A percentile compares a stretch with the other conserved stretches of the same genome.
These are phyloP conservation scores for Dendrocalamus sinicus DNA, from an alignment of 176 grass and related monocot genomes.

Conservation along the genomic window DNA sequence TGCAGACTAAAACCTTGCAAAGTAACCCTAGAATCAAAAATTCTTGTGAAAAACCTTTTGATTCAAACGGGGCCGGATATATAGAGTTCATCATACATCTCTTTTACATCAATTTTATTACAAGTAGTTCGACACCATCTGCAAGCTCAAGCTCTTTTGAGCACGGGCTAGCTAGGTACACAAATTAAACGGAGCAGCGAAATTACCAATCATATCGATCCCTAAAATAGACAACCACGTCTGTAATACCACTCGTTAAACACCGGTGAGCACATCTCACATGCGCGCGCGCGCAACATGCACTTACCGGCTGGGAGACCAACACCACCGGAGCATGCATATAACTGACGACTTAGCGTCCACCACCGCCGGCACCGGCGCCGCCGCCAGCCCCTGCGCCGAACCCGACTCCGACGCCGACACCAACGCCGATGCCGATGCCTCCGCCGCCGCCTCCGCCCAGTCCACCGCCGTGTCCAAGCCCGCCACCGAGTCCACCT, in stretches of 20 bases:
- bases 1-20: too few species aligned
- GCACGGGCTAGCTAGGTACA: neutral
- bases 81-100: too few species aligned
- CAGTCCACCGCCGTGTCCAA: slow-evolving; percentile 15
- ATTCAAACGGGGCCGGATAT: too few species aligned
- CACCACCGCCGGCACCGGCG: slow-evolving; percentile 28
- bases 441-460: neutral
- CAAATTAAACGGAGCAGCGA: neutral
- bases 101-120: neutral
- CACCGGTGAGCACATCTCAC: too few species aligned
- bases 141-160: neutral
- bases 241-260: neutral
- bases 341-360: neutral
- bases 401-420: neutral
- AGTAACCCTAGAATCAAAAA: too few species aligned
- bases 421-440: slow-evolving; percentile 34
- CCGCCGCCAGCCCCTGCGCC: slow-evolving; percentile 28
- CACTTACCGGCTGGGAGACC: neutral
- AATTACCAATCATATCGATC: neutral
- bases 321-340: too few species aligned
- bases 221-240: neutral
- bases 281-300: neutral
- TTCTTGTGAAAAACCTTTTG: too few species aligned
- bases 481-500: slow-evolving; percentile 3
- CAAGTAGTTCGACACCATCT: neutral